These are phyloP conservation scores for Eucalyptus pauciflora DNA, from an alignment of 345 rosid species.

Conservation along the genomic window DNA sequence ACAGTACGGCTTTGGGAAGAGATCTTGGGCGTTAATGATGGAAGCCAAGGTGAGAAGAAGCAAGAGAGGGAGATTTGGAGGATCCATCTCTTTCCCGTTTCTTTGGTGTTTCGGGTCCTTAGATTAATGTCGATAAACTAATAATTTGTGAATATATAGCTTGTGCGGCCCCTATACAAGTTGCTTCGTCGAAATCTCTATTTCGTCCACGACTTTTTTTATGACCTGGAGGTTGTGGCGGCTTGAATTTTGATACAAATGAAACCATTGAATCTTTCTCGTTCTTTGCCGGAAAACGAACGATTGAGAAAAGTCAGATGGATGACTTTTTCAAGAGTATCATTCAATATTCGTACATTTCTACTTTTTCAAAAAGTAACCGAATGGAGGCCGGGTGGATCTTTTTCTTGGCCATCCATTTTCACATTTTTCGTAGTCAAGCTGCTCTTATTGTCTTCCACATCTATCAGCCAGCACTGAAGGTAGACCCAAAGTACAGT, in stretches of 20 bases:
- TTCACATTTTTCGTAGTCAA: not conserved
- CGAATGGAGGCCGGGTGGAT: not conserved
- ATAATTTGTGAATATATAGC: not conserved
- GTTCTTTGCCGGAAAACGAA: not conserved
- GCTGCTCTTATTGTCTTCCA: not conserved
- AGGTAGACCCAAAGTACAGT: not conserved
- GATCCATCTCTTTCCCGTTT: too few species aligned
- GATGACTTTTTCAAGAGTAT: not conserved
- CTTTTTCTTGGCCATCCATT: not conserved
- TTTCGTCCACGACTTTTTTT: not conserved
- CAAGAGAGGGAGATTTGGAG: too few species aligned
- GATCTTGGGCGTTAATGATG: too few species aligned
- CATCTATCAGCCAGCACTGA: not conserved
- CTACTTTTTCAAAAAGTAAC: not conserved
- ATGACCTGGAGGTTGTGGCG: not conserved
- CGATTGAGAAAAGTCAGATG: not conserved
- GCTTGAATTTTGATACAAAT: not conserved
- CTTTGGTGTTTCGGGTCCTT: too few species aligned
- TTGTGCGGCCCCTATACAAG: not conserved
- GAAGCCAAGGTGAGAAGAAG: too few species aligned
- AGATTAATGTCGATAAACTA: not conserved
- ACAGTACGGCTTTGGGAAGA: too few species aligned
- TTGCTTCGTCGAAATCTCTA: not conserved
- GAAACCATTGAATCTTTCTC: not conserved
- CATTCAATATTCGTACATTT: not conserved